Evolutionary conservation across 768 basidiomycete species (phyloP), one percentile per base, ranked within the genome.

Genomic region (Termitomyces sp.): DNA sequence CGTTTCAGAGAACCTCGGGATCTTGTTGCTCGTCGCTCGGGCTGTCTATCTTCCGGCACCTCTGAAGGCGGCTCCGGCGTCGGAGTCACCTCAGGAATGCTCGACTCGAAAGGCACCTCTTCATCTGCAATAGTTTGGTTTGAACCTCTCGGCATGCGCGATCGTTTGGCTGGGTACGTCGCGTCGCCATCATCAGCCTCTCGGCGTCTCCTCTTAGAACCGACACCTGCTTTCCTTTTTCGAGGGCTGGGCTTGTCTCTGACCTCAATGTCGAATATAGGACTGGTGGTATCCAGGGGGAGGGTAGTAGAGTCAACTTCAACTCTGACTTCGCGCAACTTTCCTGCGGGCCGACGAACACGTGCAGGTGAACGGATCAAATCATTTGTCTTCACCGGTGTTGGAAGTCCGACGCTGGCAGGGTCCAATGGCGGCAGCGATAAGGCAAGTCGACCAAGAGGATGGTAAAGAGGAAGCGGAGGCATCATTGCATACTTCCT

Each of bases 91-190:
- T 63, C 56, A 3, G 64, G 60, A 28, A 61, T 55, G 33, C 52
- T 58, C 33, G 56, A 59, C 49, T 72, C 76, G 22, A 70, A 62
- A 18, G 76, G 73, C 2, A 73, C 74, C n/a, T 75, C 78, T 0
- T 76, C 78, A 55, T 80, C 80, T 33, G 65, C 66, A n/a, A 52
- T 53, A 24, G 60, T 47, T 36, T 65, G 72, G 18, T 65, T 67
- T 8, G 69, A 69, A 14, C 76, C 76, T 59, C 86, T 71, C 6
- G 83, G 78, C 55, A 78, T 72, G 28, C 86, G 79, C 20, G 83
- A 76, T 26, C 85, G 78, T 70, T 87, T 88, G 11, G 86, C 83
- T n/a, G 87, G 86, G 65, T 87, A 88, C n/a, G 82, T 79, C 1
- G 80, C 77, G 60, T 88, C 85, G 13, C 79, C 81, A 47, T 86